phyloP scores from a whole-genome alignment of 2,329 filamentous ascomycete genomes.

The Daldinia sp. region DNA sequence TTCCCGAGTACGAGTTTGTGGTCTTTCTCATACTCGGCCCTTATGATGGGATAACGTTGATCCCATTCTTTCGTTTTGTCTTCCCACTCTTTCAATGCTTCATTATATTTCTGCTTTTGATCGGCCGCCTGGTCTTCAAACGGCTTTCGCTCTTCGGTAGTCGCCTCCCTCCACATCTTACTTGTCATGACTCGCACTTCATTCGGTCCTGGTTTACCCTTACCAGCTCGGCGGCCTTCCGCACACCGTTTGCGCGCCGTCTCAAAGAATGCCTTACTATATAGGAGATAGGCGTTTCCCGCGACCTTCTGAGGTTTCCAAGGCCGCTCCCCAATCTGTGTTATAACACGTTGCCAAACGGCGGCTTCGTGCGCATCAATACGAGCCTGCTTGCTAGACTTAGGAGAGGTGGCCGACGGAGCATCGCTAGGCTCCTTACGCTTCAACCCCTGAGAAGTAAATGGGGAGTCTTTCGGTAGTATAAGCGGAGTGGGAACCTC shows the following conservation, averaged over 20 bases:
- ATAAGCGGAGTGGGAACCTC: constrained; percentile 79
- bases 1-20: constrained; percentile 55
- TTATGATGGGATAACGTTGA: constrained; percentile 64
- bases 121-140: constrained; percentile 78
- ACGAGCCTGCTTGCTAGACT: constrained; percentile 60
- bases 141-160: constrained; percentile 74
- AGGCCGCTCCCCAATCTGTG: constrained; percentile 76
- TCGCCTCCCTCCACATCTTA: constrained; percentile 87
- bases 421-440: constrained; percentile 55
- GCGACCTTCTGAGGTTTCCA: constrained; percentile 75
- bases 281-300: constrained; percentile 88
- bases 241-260: constrained; percentile 67
- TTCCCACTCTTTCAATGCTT: constrained; percentile 66
- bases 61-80: constrained; percentile 77
- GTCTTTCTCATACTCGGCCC: constrained; percentile 60
- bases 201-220: constrained; percentile 73
- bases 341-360: constrained; percentile 60
- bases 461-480: constrained; percentile 63
- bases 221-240: constrained; percentile 69
- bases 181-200: constrained; percentile 87
- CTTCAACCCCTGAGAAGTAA: constrained; percentile 55
- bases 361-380: constrained; percentile 65
- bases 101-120: constrained; percentile 72
- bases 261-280: constrained; percentile 81
- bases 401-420: constrained; percentile 47